These are phyloP conservation scores for Tulasnella sp. DNA, from an alignment of 768 basidiomycete genomes.

Conservation along the genomic window DNA sequence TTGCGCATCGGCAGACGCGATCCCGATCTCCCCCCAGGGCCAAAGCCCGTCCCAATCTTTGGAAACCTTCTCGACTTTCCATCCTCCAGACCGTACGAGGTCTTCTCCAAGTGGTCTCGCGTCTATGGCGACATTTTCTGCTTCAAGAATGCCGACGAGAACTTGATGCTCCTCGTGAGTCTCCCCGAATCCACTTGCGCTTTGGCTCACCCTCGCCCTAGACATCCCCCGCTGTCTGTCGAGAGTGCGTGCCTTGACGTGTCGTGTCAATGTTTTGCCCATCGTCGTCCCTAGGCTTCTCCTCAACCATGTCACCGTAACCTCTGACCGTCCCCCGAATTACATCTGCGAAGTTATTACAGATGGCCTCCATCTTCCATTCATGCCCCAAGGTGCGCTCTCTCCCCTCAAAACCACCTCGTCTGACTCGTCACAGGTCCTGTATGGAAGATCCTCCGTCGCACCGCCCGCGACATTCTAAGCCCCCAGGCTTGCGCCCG, in stretches of 20 bases:
- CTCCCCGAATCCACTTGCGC: not conserved
- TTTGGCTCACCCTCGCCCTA: not conserved
- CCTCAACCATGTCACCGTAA: not conserved
- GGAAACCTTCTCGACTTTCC: slow-evolving; percentile 5
- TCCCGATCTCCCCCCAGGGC: not conserved
- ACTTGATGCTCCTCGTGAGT: not conserved
- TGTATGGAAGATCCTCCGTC: slow-evolving; percentile 17
- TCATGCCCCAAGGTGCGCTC: not conserved
- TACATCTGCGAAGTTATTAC: not conserved
- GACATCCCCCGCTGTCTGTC: not conserved
- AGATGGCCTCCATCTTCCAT: not conserved
- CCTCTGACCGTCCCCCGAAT: not conserved
- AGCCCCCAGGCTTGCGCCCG: slow-evolving; percentile 20
- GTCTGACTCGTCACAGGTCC: not conserved
- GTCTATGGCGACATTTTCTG: slow-evolving; percentile 9
- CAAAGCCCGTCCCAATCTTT: not conserved
- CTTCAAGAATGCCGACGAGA: not conserved
- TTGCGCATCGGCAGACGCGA: slow-evolving; percentile 1
- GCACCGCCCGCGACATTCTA: slow-evolving; percentile 15
- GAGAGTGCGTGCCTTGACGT: not conserved
- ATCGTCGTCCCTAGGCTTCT: not conserved
- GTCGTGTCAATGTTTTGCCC: not conserved
- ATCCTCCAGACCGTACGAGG: not conserved
- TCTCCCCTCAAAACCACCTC: not conserved
- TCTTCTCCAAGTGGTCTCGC: not conserved